Evolutionary conservation across 2,329 filamentous ascomycete genomes (phyloP).

Genomic region (Dothideomycetes sp.): DNA sequence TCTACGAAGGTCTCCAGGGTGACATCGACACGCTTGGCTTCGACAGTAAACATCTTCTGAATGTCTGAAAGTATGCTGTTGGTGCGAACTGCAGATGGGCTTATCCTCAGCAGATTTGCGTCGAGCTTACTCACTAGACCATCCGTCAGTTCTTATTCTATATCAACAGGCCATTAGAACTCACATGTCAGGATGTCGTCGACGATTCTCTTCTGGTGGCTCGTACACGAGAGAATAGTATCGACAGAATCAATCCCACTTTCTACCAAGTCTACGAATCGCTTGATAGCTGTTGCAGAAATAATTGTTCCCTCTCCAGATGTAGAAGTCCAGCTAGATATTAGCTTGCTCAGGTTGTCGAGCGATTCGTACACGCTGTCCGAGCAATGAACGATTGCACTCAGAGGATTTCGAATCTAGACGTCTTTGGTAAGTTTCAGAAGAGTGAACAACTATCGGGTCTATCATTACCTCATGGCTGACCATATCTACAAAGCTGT

Average conservation of each 20-base stretch:
- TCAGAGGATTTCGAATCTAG: constrained; percentile 37
- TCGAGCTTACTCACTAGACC: constrained; percentile 27
- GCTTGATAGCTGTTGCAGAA: background rate
- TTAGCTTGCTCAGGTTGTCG: background rate
- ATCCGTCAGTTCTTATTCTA: background rate
- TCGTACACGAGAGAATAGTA: constrained; percentile 23
- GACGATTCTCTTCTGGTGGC: constrained; percentile 32
- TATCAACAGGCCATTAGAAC: background rate
- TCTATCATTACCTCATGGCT: background rate
- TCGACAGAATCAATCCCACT: constrained; percentile 17
- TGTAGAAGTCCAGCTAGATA: background rate
- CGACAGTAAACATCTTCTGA: constrained; percentile 30
- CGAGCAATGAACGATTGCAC: constrained; percentile 36
- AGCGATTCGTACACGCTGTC: constrained; percentile 21
- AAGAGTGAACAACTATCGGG: constrained; percentile 14
- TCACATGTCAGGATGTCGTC: constrained; percentile 39
- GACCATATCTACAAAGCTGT: too few species aligned
- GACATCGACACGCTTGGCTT: constrained; percentile 28
- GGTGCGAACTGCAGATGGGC: constrained; percentile 30
- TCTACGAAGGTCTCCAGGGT: constrained; percentile 26
- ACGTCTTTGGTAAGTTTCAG: too few species aligned
- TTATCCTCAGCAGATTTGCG: constrained; percentile 28
- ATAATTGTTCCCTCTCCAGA: too few species aligned
- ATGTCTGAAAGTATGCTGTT: constrained; percentile 28
- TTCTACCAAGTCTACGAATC: constrained; percentile 18